Conservation (phyloP, 2,329 filamentous ascomycete genomes). For the Fusarium sarcochroum region DNA sequence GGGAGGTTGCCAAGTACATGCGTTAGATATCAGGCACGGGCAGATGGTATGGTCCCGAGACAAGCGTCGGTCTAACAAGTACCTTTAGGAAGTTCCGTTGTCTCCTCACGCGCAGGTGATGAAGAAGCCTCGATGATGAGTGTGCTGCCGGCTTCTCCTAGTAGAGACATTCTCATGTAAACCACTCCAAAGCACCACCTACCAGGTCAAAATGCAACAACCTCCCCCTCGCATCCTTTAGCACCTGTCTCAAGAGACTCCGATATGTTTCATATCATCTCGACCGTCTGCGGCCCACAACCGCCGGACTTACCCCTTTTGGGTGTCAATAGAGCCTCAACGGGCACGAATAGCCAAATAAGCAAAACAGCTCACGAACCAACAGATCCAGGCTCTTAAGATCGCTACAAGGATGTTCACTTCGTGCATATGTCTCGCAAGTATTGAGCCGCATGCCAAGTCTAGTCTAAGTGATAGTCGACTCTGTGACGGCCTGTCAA, state of each 20-base stretch:
- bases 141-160: too few species aligned
- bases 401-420: neutral
- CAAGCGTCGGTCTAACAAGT: too few species aligned
- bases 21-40: neutral
- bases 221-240: neutral
- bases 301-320: slow-evolving; percentile 37
- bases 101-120: too few species aligned
- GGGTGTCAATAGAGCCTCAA: slow-evolving; percentile 49
- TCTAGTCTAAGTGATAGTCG: slow-evolving; percentile 4
- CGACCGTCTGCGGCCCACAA: slow-evolving; percentile 11
- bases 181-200: too few species aligned
- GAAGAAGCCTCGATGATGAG: too few species aligned
- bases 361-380: neutral
- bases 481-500: slow-evolving; percentile 10
- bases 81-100: too few species aligned
- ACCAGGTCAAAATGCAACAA: too few species aligned
- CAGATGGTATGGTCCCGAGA: too few species aligned
- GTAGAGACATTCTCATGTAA: too few species aligned
- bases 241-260: neutral
- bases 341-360: slow-evolving; percentile 30
- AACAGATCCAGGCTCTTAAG: neutral
- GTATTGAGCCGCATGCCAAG: neutral
- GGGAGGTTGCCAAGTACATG: neutral
- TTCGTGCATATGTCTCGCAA: slow-evolving; percentile 19
- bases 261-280: slow-evolving; percentile 11